Base-by-base conservation (phyloP, 1,284 basidiomycete genomes). In the Pholiota adiposa region DNA sequence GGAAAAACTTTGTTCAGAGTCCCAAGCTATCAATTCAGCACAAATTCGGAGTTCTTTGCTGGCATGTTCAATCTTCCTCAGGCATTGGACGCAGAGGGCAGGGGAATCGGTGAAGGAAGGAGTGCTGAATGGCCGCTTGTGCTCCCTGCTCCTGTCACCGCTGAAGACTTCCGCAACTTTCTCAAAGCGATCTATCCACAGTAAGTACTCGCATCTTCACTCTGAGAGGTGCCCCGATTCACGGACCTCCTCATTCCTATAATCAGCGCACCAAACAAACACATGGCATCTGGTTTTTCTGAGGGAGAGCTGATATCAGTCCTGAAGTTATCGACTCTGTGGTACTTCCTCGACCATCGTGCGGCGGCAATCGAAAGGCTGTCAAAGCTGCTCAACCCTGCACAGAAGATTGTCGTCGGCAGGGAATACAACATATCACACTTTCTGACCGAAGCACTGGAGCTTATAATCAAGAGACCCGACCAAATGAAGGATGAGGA, bases 231-330 rank as follows among this genome's bases (percentile, higher is more conserved):
- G n/a, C n/a, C n/a, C 6, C 23, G 18, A 14, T 21, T 19, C 19
- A 46, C 4, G 6, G 12, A 7, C 14, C 8, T 23, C 12, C 23
- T 23, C 6, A 19, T 12, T 23, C 11, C 18, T 23, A 46, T 46
- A 46, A 12, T 23, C 12, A 18, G 12, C 5, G 49, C 8, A 7
- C 53, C 64, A 21, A 40, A 62, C 14, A 57, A 51, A n/a, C n/a
- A n/a, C n/a, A n/a, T n/a, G n/a, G n/a, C n/a, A n/a, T n/a, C n/a
- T n/a, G n/a, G n/a, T n/a, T n/a, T n/a, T n/a, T n/a, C n/a, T n/a
- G n/a, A n/a, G 3, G 46, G 44, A 11, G 67, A 69, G 56, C 68
- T 69, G 65, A 31, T 66, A 5, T 68, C 67, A 2, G 62, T 69
- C 11, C 46, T 72, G 19, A 63, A 64, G 41, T 60, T 70, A 1